A percentile compares a stretch with the other conserved stretches of the same genome.
Conservation (phyloP, 2,329 filamentous ascomycete genomes). For the Botrytis aclada region DNA sequence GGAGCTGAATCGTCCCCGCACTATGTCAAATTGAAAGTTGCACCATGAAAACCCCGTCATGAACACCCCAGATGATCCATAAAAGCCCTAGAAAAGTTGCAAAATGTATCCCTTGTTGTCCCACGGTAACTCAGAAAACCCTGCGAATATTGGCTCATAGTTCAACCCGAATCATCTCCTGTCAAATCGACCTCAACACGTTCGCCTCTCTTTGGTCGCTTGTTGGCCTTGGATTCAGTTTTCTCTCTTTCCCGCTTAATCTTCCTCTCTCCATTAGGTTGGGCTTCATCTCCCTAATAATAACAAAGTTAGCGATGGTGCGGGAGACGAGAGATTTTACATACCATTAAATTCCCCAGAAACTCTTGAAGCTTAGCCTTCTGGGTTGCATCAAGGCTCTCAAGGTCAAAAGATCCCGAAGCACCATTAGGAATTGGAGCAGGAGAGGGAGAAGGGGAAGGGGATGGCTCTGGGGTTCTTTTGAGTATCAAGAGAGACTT, state of each 20-base stretch:
- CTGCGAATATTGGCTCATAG: neutral
- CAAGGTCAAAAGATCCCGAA: neutral
- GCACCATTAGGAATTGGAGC: neutral
- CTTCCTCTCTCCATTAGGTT: neutral
- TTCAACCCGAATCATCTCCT: neutral
- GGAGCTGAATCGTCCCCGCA: fast-evolving
- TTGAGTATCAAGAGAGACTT: constrained; percentile 13
- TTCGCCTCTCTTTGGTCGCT: neutral
- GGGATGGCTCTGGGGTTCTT: neutral
- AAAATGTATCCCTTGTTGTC: too few species aligned
- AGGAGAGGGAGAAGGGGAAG: neutral
- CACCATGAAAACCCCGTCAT: neutral
- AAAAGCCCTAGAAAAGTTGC: too few species aligned
- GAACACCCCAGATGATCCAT: neutral
- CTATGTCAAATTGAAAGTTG: neutral
- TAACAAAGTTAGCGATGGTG: neutral
- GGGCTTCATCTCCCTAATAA: neutral
- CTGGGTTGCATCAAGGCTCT: neutral
- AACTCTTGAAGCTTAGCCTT: constrained; percentile 10
- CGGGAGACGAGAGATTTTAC: neutral
- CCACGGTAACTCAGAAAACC: too few species aligned
- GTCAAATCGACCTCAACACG: constrained; percentile 11
- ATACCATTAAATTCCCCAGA: neutral
- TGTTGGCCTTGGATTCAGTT: neutral
- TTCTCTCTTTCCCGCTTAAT: constrained; percentile 1